A percentile compares a stretch with the other conserved stretches of the same genome.
phyloP scores from a whole-genome alignment of 2,329 filamentous ascomycete species.

The Arthrobotrys pseudoclavata region DNA sequence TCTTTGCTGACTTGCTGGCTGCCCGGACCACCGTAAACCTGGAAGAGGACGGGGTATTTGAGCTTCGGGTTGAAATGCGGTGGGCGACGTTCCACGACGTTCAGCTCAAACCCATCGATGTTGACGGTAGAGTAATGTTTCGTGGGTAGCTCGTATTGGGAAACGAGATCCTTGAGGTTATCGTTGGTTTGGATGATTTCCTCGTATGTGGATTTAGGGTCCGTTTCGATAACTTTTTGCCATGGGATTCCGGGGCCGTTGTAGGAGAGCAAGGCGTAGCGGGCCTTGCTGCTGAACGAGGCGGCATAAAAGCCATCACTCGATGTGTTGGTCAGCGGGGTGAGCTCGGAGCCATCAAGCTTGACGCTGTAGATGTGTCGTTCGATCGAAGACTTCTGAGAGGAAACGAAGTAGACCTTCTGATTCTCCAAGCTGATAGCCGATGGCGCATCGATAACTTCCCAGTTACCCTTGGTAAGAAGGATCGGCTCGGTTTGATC shows the following conservation, averaged over 20 bases:
- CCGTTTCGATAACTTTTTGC: conserved; percentile 90
- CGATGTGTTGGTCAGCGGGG: conserved; percentile 79
- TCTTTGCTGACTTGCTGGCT: conserved; percentile 86
- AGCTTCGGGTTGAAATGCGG: conserved; percentile 87
- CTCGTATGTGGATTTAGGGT: conserved; percentile 72
- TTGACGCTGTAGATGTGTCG: conserved; percentile 92
- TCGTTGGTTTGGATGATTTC: conserved; percentile 83
- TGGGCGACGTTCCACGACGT: conserved; percentile 85
- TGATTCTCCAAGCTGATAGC: conserved; percentile 87
- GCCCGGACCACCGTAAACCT: conserved; percentile 93
- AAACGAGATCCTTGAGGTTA: conserved; percentile 76
- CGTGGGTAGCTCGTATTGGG: conserved; percentile 83
- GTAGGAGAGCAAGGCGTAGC: conserved; percentile 88
- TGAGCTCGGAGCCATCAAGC: conserved; percentile 81
- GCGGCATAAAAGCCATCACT: conserved; percentile 82
- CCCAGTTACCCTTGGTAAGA: conserved; percentile 91
- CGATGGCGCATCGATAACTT: conserved; percentile 87
- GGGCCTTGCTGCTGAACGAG: conserved; percentile 85
- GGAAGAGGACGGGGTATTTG: conserved; percentile 93
- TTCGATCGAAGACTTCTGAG: conserved; percentile 88
- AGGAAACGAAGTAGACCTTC: conserved; percentile 89
- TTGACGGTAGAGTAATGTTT: conserved; percentile 85
- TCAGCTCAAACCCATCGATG: conserved; percentile 81
- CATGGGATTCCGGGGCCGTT: conserved; percentile 86
- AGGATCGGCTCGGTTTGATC: conserved; percentile 85